A percentile compares a stretch with the other conserved stretches of the same genome.
phyloP scores from a whole-genome alignment of 148 eudicot species.

The Rheum nobile region DNA sequence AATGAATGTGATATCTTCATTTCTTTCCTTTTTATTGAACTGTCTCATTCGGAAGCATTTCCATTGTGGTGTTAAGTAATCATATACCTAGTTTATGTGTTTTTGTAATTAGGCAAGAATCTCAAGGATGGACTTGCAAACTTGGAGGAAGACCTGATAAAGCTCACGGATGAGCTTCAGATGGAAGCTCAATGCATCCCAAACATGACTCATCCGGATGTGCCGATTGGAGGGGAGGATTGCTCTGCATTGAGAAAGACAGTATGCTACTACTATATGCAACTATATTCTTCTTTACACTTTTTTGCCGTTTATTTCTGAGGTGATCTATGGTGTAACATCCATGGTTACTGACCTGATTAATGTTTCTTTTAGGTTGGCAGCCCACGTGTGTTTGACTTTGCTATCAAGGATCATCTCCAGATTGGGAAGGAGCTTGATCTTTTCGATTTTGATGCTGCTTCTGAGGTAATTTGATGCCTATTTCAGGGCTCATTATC shows the following conservation, averaged over 20 bases:
- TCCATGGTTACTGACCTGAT: not conserved
- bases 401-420: conserved; percentile 69
- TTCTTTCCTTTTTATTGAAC: conserved; percentile 1
- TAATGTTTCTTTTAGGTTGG: conserved; percentile 39
- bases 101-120: conserved; percentile 45
- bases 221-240: conserved; percentile 79
- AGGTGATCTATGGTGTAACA: not conserved
- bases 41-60: not conserved
- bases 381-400: conserved; percentile 43
- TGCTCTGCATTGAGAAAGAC: conserved; percentile 52
- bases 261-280: conserved; percentile 24
- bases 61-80: not conserved
- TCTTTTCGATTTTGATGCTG: conserved; percentile 85
- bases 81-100: conserved; percentile 2
- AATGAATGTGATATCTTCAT: not conserved
- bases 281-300: not conserved
- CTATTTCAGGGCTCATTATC: not conserved
- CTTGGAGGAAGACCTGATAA: conserved; percentile 69
- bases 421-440: conserved; percentile 87
- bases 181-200: conserved; percentile 85
- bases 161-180: conserved; percentile 82
- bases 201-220: conserved; percentile 96
- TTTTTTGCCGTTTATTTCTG: not conserved
- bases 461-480: conserved; percentile 61
- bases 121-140: conserved; percentile 63